phyloP scores from a whole-genome alignment of 805 yeast genomes.

The Saccharomyces kudriavzevii region DNA sequence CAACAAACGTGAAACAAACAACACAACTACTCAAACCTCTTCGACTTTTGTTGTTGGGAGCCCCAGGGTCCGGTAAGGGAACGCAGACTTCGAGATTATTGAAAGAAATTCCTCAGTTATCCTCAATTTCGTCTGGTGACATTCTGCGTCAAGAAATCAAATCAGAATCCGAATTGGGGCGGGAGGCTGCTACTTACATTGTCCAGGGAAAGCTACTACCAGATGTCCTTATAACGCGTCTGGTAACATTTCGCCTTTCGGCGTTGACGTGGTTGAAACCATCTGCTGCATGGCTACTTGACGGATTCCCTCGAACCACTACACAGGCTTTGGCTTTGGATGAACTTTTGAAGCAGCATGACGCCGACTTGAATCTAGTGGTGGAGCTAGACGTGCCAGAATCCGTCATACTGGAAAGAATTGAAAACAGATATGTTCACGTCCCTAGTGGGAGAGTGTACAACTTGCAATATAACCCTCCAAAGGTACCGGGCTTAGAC shows the following conservation, averaged over 20 bases:
- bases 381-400: constrained; percentile 85
- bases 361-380: constrained; percentile 57
- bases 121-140: constrained; percentile 78
- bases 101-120: constrained; percentile 43
- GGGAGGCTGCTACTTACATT: constrained; percentile 48
- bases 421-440: constrained; percentile 81
- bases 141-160: constrained; percentile 62
- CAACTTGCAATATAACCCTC: constrained; percentile 82
- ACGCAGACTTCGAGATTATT: constrained; percentile 68
- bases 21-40: constrained; percentile 34
- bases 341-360: constrained; percentile 30
- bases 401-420: constrained; percentile 68
- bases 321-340: constrained; percentile 62
- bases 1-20: not conserved
- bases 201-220: constrained; percentile 64
- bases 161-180: constrained; percentile 45
- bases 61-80: constrained; percentile 96
- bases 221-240: constrained; percentile 53
- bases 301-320: constrained; percentile 84
- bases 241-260: constrained; percentile 46
- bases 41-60: constrained; percentile 71
- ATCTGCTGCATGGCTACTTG: constrained; percentile 61
- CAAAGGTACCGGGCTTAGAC: constrained; percentile 70
- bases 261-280: constrained; percentile 20
- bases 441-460: constrained; percentile 78